phyloP scores from a whole-genome alignment of 1,284 basidiomycete genomes.

The Phylloporus sp. region DNA sequence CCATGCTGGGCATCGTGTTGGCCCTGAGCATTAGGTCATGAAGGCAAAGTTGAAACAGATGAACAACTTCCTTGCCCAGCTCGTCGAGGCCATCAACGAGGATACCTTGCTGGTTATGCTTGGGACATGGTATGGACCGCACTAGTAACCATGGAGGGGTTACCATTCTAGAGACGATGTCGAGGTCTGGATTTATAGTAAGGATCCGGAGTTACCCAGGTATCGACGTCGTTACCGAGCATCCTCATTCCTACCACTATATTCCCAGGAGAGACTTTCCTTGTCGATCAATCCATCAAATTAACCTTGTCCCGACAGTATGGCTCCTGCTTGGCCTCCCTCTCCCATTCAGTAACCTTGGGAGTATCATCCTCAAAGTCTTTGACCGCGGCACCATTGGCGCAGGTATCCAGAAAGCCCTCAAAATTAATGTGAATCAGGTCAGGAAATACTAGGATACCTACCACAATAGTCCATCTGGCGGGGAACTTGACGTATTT shows the following conservation, averaged over 20 bases:
- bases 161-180: constrained; percentile 83
- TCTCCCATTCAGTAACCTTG: constrained; percentile 96
- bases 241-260: constrained; percentile 59
- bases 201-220: constrained; percentile 55
- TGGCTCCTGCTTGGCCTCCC: constrained; percentile 92
- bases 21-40: constrained; percentile 90
- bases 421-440: constrained; percentile 80
- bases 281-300: constrained; percentile 86
- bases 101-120: constrained; percentile 91
- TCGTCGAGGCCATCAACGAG: constrained; percentile 74
- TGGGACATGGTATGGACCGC: constrained; percentile 97
- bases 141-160: constrained; percentile 97
- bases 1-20: constrained; percentile 94
- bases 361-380: constrained; percentile 89
- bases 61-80: constrained; percentile 78
- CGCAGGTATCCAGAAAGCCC: constrained; percentile 56
- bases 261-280: constrained; percentile 68
- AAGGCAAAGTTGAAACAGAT: constrained; percentile 86
- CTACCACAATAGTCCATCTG: constrained; percentile 76
- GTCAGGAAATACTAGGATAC: constrained; percentile 80
- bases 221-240: constrained; percentile 49
- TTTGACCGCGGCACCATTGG: constrained; percentile 61
- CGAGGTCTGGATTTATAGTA: constrained; percentile 95
- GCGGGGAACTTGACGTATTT: constrained; percentile 72
- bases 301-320: constrained; percentile 91